Percentiles rank a stretch among this genome's conserved stretches.
Conservation (phyloP, 441 rosid species). For the Corymbia calophylla region DNA sequence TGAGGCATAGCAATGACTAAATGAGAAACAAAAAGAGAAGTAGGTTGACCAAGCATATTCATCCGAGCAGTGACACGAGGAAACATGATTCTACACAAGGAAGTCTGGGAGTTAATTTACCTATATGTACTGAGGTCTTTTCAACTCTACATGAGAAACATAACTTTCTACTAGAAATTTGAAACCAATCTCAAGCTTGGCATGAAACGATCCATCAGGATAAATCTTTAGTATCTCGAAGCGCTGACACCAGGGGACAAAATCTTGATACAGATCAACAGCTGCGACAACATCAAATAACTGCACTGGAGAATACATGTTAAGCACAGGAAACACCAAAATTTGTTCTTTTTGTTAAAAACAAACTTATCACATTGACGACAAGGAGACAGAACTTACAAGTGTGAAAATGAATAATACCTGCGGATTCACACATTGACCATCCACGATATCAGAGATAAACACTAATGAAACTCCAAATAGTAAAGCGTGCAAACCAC, state of each 20-base stretch:
- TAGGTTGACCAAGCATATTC: neutral
- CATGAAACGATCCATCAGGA: constrained; percentile 89
- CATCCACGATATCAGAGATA: too few relatives aligned
- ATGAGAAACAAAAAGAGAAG: neutral
- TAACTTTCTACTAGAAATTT: constrained; percentile 91
- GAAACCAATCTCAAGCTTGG: constrained; percentile 87
- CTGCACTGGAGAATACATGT: neutral
- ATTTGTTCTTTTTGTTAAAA: too few relatives aligned
- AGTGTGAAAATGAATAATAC: neutral
- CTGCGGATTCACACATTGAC: too few relatives aligned
- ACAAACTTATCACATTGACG: too few relatives aligned
- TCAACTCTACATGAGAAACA: constrained; percentile 73
- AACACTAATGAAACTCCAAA: too few relatives aligned
- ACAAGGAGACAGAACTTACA: neutral
- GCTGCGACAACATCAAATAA: too few relatives aligned
- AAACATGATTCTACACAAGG: neutral
- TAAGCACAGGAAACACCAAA: neutral
- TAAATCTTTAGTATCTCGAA: constrained; percentile 57
- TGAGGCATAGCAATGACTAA: neutral
- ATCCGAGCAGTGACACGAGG: neutral
- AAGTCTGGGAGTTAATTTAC: constrained; percentile 13
- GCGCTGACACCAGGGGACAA: constrained; percentile 96
- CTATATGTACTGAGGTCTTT: constrained; percentile 60
- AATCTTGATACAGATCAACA: constrained; percentile 33
- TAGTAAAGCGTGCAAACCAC: too few relatives aligned